phyloP scores from a whole-genome alignment of 345 rosid species.

The Reutealis trisperma region DNA sequence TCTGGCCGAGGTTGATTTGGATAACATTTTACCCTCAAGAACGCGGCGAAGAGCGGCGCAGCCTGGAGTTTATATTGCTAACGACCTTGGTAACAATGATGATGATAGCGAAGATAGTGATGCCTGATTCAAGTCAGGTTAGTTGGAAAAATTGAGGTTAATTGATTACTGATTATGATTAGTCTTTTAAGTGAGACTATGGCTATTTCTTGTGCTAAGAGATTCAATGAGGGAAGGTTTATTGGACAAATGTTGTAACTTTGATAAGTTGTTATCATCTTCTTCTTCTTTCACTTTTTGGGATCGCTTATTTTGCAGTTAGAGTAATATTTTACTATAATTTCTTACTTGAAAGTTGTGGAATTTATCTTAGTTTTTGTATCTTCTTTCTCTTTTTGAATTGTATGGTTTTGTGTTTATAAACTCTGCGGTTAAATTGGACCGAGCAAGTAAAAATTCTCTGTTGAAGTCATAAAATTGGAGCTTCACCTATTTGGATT shows the following conservation, averaged over 20 bases:
- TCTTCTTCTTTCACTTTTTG: too few relatives aligned
- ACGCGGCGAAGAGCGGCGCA: constrained; percentile 46
- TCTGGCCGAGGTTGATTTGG: constrained; percentile 91
- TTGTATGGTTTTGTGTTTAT: too few relatives aligned
- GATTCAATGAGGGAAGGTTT: background rate
- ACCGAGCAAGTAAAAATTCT: background rate
- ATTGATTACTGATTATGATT: constrained; percentile 7
- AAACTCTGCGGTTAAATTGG: background rate
- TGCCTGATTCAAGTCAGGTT: constrained; percentile 30
- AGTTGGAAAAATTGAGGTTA: constrained; percentile 21
- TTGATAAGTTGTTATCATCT: background rate
- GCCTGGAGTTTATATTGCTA: constrained; percentile 59
- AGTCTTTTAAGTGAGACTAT: background rate
- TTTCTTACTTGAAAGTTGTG: background rate
- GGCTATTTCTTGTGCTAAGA: background rate
- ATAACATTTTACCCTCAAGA: constrained; percentile 87
- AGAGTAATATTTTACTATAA: too few relatives aligned
- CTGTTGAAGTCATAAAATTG: too few relatives aligned
- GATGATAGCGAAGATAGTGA: constrained; percentile 16
- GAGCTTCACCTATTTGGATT: background rate
- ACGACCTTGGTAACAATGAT: constrained; percentile 19
- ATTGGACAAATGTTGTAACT: background rate
- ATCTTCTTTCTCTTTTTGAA: background rate
- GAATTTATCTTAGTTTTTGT: background rate
- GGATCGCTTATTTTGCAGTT: too few relatives aligned